A percentile compares a stretch with the other conserved stretches of the same genome.
Conservation (phyloP, 768 basidiomycete genomes). For the Lactifluus pinguis region DNA sequence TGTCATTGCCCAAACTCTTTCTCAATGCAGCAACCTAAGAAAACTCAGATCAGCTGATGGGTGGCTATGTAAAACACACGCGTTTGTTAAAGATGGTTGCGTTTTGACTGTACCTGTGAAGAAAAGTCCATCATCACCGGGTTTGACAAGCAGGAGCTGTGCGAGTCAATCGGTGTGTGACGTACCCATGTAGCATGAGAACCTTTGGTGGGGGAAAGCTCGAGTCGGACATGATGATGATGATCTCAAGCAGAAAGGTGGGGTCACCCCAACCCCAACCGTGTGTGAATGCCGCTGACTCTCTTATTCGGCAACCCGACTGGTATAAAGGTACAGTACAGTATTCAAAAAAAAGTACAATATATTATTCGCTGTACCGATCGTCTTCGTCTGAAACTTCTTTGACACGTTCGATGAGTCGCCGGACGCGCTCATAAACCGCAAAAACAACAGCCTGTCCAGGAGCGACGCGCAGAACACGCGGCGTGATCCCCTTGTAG, state of each 20-base stretch:
- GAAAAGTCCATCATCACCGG: background rate
- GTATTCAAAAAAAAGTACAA: background rate
- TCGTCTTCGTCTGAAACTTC: constrained; percentile 48
- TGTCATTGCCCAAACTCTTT: constrained; percentile 49
- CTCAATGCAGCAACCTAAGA: constrained; percentile 59
- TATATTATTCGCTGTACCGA: constrained; percentile 50
- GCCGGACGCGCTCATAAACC: constrained; percentile 86
- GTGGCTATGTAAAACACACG: constrained; percentile 27
- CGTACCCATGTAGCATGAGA: constrained; percentile 15
- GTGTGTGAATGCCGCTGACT: background rate
- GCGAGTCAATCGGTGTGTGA: background rate
- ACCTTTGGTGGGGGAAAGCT: background rate
- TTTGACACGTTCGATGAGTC: constrained; percentile 57
- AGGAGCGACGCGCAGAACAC: constrained; percentile 92
- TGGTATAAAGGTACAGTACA: background rate
- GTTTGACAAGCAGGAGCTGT: background rate
- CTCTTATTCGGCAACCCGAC: background rate
- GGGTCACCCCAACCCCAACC: background rate
- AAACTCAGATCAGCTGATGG: background rate
- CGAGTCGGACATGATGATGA: constrained; percentile 1
- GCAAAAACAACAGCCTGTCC: constrained; percentile 97
- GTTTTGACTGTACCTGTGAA: constrained; percentile 54
- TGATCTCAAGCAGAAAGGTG: no score
- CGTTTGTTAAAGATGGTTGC: constrained; percentile 59
- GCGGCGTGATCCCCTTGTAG: constrained; percentile 97